Evolutionary conservation across 352 stramenopile genomes (phyloP), one percentile per base, ranked within the genome.

Genomic region (Globisporangium acanthophoron): DNA sequence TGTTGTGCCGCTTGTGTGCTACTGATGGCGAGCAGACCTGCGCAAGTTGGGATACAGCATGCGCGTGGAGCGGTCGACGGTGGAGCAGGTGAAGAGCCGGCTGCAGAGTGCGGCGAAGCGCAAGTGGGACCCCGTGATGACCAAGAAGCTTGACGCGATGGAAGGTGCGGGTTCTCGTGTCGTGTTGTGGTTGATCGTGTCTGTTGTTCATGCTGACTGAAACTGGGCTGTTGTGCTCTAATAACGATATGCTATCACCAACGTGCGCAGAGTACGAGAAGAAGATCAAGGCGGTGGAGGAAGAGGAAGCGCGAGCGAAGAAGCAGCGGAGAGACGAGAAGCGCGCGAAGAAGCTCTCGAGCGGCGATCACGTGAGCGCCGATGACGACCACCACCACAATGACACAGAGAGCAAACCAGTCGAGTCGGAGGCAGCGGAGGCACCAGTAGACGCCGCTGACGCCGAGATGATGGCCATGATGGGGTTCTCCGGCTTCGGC

Each of bases 41-140:
- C 77, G 85, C 39, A 93, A 94, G 57, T 70, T 97, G 9, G 92
- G 92, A 11, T 97, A 84, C 55, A 96, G 89, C 41, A 97, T 97
- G 88, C 88, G 90, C 21, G 90, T 97, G 35, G 92, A 98, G 67
- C 77, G 79, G 6, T 92, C 79, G 54, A 87, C 81, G 8, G 83
- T 92, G 11, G 83, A 93, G 48, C 75, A 92, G 54, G 88, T 97
- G 45, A 96, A 96, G 66, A 90, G 78, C 60, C 72, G 87, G 15
- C 66, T 96, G 53, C 85, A 95, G 63, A 91, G 68, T 58, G 78
- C 76, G 8, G 73, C 73, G 18, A 93, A 95, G 64, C 81, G 85
- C 60, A 93, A 93, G 59, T 94, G 83, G 70, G 82, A 95, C 44
- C 80, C 84, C 1, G 49, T 92, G 31, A 78, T 91, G 60, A 83